Evolutionary conservation across 805 yeast species (phyloP), one percentile per base, ranked within the genome.

Genomic region (Saitoella complicata): DNA sequence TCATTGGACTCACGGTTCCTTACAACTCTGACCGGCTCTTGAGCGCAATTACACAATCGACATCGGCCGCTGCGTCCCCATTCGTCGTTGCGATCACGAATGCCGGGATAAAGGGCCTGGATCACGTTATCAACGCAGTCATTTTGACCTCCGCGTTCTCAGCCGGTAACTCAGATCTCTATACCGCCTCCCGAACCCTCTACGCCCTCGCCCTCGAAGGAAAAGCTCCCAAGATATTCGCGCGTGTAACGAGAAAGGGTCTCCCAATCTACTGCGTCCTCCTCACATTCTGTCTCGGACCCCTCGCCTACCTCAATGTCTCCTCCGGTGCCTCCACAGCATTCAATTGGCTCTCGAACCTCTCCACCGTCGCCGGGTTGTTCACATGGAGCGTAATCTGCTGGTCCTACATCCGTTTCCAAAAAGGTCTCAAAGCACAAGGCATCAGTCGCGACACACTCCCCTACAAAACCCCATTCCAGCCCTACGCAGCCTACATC

Each of bases 301-400:
- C 73, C 35, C 58, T 78, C 29, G 73, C 78, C 41, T 78, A 73
- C 59, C 64, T 81, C 11, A 41, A 35, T 29, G n/a, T 33, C 11
- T 21, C 31, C 7, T 34, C 38, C 43, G 34, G 37, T 4, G 39
- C 39, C n/a, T 34, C 43, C 12, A 43, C 46, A 30, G 50, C 49
- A 2, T 54, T 54, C 39, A 50, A 47, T 38, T 54, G 57, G 57
- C 40, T 54, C 37, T 49, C 49, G 12, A 46, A 38, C 31, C 44
- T 52, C 12, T 50, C 55, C 7, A 49, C 54, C 6, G 37, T 54
- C 7, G 72, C 87, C 1, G 87, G 86, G 0, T 71, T 84, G 44
- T 61, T 85, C 34, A 84, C 81, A 38, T 85, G 94, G 94, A 62
- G 69, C 51, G 81, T 84, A 5, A 73, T 80, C 72, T 75, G 80